phyloP scores from a whole-genome alignment of 2,329 filamentous ascomycete genomes.

The Chaetothyriales sp. region DNA sequence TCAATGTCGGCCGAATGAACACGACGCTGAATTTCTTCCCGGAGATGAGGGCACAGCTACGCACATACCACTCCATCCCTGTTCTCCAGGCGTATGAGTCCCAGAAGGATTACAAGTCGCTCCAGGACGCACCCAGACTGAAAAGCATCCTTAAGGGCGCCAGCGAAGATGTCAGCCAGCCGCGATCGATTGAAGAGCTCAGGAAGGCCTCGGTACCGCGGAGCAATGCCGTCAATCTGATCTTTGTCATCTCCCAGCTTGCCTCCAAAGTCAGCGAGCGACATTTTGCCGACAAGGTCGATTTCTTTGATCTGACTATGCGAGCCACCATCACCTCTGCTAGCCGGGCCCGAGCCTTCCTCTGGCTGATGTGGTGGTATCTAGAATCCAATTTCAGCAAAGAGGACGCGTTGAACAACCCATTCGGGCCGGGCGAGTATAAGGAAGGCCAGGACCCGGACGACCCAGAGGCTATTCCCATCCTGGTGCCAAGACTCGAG shows the following conservation, averaged over 20 bases:
- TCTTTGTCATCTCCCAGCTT: slow-evolving; percentile 84
- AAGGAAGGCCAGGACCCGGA: slow-evolving; percentile 14
- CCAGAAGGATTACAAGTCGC: slow-evolving; percentile 89
- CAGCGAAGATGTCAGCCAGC: slow-evolving; percentile 66
- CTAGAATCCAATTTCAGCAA: slow-evolving; percentile 75
- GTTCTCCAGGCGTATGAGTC: slow-evolving; percentile 92
- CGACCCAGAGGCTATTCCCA: slow-evolving; percentile 31
- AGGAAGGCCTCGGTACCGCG: slow-evolving; percentile 55
- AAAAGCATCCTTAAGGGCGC: slow-evolving; percentile 97
- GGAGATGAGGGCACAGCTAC: slow-evolving; percentile 93
- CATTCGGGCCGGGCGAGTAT: slow-evolving; percentile 52
- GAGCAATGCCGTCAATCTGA: slow-evolving; percentile 92
- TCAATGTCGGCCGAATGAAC: slow-evolving; percentile 98
- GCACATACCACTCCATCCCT: slow-evolving; percentile 95
- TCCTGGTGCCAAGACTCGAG: slow-evolving; percentile 36
- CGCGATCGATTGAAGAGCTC: slow-evolving; percentile 69
- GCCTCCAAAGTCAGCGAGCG: slow-evolving; percentile 84
- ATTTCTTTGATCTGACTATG: slow-evolving; percentile 97
- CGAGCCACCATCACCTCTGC: slow-evolving; percentile 65
- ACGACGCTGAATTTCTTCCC: slow-evolving; percentile 98
- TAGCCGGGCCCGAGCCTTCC: slow-evolving; percentile 73
- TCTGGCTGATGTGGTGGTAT: slow-evolving; percentile 99
- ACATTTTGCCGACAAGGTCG: slow-evolving; percentile 70
- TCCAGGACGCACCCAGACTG: slow-evolving; percentile 87
- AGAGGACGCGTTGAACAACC: slow-evolving; percentile 77